Base-by-base conservation (phyloP, 2,329 filamentous ascomycete genomes). In the Teratosphaeria nubilosa region DNA sequence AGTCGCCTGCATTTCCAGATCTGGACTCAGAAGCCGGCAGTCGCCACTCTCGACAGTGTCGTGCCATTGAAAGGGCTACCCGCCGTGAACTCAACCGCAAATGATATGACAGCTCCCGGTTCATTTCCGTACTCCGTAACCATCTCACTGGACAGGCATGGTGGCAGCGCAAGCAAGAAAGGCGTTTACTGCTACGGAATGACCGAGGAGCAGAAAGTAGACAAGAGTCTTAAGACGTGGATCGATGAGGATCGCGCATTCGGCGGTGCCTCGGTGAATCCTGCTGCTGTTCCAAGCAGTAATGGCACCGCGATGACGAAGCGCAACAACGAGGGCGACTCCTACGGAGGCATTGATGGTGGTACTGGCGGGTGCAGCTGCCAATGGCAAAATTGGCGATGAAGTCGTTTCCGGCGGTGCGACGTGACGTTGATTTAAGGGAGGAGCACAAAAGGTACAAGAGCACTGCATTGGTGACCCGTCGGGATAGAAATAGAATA, bases 1-100 rank as follows among this genome's bases (percentile, higher is more conserved):
- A 86, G 83, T 1, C 77, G 84, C 2, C 80, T 86, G 63, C 73
- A 80, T 5, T 78, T 86, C 1, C 80, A 82, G 63, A 85, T 86
- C 56, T 86, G 82, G 82, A 86, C 84, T 0, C 67, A 66, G 32
- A 78, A 75, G 56, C 55, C 37, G 54, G 58, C 31, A 3, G 54
- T 64, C 14, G 51, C 34, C 57, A 54, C 60, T 58, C 56, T 64
- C 34, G 20, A 51, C 54, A 32, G 32, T 16, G 31, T 31, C 27
- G 57, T 57, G 20, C 53, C 41, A 27, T 24, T 58, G 24, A 51
- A 52, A 30, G 58, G 63, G 51, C 63, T 67, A 9, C 58, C 63
- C 52, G 64, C 63, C 6, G 61, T 62, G 32, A 64, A 63, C 25
- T 67, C 73, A 5, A 69, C 73, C 13, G 66, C 77, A 2, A 77